phyloP scores from a whole-genome alignment of 179 eudicot species.

The Spinacia oleracea region DNA sequence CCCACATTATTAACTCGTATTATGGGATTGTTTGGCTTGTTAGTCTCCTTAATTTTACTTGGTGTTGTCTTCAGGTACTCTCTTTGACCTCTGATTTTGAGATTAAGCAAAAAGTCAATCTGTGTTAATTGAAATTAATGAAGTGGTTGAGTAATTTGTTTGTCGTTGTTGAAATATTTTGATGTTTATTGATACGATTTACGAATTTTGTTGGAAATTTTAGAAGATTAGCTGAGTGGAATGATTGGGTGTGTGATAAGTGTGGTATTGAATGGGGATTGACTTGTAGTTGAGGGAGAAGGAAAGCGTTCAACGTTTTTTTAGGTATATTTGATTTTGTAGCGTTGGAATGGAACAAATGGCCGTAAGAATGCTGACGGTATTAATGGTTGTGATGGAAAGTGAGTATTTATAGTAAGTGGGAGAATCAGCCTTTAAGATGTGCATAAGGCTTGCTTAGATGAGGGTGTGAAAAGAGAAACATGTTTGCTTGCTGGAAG shows the following conservation, averaged over 20 bases:
- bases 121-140: background rate
- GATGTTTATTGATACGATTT: background rate
- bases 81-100: background rate
- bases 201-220: background rate
- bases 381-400: background rate
- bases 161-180: background rate
- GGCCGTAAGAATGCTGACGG: background rate
- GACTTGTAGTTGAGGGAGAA: background rate
- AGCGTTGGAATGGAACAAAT: background rate
- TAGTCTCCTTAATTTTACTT: constrained; percentile 64
- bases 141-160: background rate
- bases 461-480: background rate
- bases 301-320: background rate
- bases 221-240: background rate
- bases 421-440: background rate
- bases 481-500: background rate
- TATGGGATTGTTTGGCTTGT: constrained; percentile 73
- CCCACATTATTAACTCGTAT: constrained; percentile 62
- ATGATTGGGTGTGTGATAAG: background rate
- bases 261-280: background rate
- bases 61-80: constrained; percentile 80
- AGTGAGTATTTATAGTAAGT: background rate
- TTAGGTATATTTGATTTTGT: background rate
- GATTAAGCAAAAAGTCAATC: background rate
- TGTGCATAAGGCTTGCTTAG: background rate